A percentile compares a stretch with the other conserved stretches of the same genome.
These are phyloP conservation scores for Clarireedia sp. DNA, from an alignment of 2,329 filamentous ascomycete species.

Conservation along the genomic window DNA sequence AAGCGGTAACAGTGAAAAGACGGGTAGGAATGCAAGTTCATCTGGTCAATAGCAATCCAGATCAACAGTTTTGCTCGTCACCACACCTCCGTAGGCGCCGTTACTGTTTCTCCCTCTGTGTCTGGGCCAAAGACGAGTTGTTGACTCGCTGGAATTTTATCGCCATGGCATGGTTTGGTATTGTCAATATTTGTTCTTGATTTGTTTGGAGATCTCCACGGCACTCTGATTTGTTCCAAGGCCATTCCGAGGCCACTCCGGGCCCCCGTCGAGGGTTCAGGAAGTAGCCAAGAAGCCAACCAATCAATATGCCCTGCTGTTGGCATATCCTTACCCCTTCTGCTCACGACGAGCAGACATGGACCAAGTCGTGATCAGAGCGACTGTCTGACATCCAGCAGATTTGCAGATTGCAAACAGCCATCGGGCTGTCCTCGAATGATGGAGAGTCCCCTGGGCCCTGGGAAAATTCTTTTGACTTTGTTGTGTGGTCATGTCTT, in stretches of 20 bases:
- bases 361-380: background rate
- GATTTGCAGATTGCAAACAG: background rate
- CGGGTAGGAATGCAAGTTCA: background rate
- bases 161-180: background rate
- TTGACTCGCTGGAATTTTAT: slow-evolving; percentile 1
- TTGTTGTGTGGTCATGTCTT: background rate
- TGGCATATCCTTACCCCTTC: slow-evolving; percentile 7
- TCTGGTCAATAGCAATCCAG: background rate
- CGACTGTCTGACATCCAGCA: background rate
- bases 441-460: background rate
- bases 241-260: background rate
- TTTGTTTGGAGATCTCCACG: slow-evolving; percentile 6
- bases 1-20: background rate
- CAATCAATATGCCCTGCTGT: slow-evolving; percentile 3
- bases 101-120: background rate
- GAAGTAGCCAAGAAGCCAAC: background rate
- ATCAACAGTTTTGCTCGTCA: background rate
- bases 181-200: slow-evolving; percentile 9
- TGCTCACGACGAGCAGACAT: background rate
- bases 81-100: background rate
- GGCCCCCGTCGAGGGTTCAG: background rate
- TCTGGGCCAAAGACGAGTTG: background rate
- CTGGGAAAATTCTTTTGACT: too few species aligned
- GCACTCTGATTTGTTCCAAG: slow-evolving; percentile 1
- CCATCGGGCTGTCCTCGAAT: background rate